Percentiles rank a stretch among this genome's conserved stretches.
Conservation (phyloP, 257 asterid genomes). For the Solanum sejunctum region DNA sequence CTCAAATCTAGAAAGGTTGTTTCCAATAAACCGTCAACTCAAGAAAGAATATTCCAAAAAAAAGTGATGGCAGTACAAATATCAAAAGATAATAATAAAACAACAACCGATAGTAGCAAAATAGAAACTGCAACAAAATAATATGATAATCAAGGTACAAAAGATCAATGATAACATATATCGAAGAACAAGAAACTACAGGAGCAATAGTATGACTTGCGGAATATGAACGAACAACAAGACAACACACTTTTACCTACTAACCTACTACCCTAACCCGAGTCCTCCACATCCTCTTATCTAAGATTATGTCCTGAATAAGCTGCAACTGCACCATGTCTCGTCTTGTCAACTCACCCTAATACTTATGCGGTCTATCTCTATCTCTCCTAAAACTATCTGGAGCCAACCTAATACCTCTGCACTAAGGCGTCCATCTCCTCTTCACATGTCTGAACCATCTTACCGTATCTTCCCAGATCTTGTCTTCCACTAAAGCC, state of each 20-base stretch:
- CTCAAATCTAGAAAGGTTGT: not conserved
- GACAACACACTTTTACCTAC: not conserved
- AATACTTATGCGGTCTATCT: no score
- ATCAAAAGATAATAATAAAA: not conserved
- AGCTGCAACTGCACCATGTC: no score
- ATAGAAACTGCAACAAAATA: not conserved
- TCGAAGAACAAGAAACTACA: not conserved
- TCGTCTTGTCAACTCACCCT: no score
- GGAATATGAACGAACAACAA: not conserved
- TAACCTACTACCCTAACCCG: no score
- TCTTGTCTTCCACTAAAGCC: no score
- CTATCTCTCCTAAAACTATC: no score
- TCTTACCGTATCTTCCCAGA: no score
- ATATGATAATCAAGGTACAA: not conserved
- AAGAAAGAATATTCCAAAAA: not conserved
- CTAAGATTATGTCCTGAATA: no score
- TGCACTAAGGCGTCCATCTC: no score
- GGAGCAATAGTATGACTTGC: not conserved
- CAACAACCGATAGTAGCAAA: not conserved
- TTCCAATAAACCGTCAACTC: not conserved
- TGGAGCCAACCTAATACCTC: no score
- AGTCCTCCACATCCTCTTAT: no score
- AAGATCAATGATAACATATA: not conserved
- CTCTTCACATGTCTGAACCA: no score
- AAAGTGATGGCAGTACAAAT: not conserved